Conservation (phyloP, 2,329 filamentous ascomycete genomes). For the Pseudogymnoascus pannorum region DNA sequence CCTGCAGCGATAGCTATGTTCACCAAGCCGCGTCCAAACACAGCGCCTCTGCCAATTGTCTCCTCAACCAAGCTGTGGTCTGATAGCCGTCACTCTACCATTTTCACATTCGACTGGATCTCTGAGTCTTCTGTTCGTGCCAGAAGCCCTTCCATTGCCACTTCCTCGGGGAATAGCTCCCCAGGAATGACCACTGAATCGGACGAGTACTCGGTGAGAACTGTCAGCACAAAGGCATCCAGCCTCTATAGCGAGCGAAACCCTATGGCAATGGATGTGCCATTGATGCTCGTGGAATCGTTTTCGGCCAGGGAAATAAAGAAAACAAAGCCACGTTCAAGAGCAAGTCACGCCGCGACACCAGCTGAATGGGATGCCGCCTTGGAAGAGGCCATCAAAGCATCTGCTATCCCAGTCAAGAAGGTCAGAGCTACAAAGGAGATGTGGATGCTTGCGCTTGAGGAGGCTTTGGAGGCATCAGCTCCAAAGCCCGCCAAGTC, state of each 20-base stretch:
- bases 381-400: slow-evolving; percentile 1
- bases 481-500: background rate
- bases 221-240: slow-evolving; percentile 28
- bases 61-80: slow-evolving; percentile 23
- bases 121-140: slow-evolving; percentile 27
- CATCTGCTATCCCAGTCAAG: background rate
- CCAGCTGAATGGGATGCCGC: slow-evolving; percentile 5
- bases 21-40: slow-evolving; percentile 16
- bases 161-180: slow-evolving; percentile 21
- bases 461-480: slow-evolving; percentile 2
- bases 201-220: slow-evolving; percentile 26
- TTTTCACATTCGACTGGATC: slow-evolving; percentile 24
- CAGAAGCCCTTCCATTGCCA: slow-evolving; percentile 25
- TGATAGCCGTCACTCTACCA: slow-evolving; percentile 17
- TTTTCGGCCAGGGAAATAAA: slow-evolving; percentile 8
- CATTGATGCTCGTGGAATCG: slow-evolving; percentile 9
- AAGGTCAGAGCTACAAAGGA: slow-evolving; percentile 3
- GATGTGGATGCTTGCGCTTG: slow-evolving; percentile 5
- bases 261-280: slow-evolving; percentile 1
- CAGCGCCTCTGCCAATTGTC: slow-evolving; percentile 14
- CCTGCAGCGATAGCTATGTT: slow-evolving; percentile 24
- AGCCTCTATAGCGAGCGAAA: slow-evolving; percentile 19
- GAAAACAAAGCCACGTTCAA: background rate
- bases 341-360: slow-evolving; percentile 18
- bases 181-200: slow-evolving; percentile 24